phyloP scores from a whole-genome alignment of 2,329 filamentous ascomycete genomes.

The Rhynchosporium graminicola region DNA sequence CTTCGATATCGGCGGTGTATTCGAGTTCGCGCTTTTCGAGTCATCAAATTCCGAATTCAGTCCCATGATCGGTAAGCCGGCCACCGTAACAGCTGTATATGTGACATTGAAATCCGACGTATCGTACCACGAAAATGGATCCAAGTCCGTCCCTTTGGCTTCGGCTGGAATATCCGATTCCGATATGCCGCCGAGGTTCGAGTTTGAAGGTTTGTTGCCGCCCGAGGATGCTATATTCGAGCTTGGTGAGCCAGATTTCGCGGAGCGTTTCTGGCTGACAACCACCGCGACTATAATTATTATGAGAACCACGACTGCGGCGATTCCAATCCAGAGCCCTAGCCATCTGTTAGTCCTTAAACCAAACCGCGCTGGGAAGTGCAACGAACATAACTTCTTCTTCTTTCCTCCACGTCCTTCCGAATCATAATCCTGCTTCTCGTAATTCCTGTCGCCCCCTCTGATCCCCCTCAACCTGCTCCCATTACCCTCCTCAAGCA shows the following conservation, averaged over 20 bases:
- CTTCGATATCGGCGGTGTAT: constrained; percentile 76
- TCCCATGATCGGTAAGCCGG: constrained; percentile 88
- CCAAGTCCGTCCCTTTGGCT: constrained; percentile 75
- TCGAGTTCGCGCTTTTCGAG: constrained; percentile 71
- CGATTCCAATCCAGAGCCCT: constrained; percentile 51
- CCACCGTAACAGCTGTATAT: constrained; percentile 82
- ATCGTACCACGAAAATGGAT: constrained; percentile 90
- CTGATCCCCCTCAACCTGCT: constrained; percentile 54
- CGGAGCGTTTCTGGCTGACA: constrained; percentile 58
- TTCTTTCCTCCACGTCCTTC: constrained; percentile 49
- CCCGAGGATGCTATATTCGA: constrained; percentile 25
- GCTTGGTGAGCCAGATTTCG: constrained; percentile 24
- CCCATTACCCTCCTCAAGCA: constrained; percentile 66
- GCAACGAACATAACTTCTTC: constrained; percentile 61
- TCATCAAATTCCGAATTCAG: constrained; percentile 86
- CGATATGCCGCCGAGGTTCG: constrained; percentile 54
- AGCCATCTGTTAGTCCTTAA: constrained; percentile 24
- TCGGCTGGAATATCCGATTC: constrained; percentile 52
- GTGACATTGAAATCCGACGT: constrained; percentile 92
- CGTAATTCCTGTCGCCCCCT: constrained; percentile 44
- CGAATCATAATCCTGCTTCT: constrained; percentile 45
- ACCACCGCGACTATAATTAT: constrained; percentile 68
- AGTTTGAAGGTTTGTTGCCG: constrained; percentile 40
- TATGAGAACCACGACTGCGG: constrained; percentile 57
- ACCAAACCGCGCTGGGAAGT: not conserved